phyloP scores from a whole-genome alignment of 352 stramenopile species.

The Phytopythium aichiense region DNA sequence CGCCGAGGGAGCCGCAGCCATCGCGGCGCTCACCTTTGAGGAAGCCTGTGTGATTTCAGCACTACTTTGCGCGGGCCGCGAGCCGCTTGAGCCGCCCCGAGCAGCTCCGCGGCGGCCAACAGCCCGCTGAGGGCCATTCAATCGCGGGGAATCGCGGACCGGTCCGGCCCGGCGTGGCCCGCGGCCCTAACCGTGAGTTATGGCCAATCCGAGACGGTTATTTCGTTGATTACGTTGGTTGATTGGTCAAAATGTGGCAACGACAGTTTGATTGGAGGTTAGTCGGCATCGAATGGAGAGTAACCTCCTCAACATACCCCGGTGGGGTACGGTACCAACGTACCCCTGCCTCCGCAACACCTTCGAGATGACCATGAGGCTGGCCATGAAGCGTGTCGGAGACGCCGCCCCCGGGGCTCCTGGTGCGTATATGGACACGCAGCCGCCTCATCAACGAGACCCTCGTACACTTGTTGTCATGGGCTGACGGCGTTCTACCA shows the following conservation, averaged over 20 bases:
- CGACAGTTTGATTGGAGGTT: conserved; percentile 3
- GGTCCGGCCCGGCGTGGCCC: conserved; percentile 13
- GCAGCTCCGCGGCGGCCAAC: conserved; percentile 2
- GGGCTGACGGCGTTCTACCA: no score
- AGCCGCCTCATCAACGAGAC: not conserved
- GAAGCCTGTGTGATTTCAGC: conserved; percentile 88
- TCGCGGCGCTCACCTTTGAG: conserved; percentile 61
- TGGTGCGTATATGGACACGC: not conserved
- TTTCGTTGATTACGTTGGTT: not conserved
- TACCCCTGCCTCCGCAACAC: no score
- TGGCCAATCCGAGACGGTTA: conserved; percentile 17
- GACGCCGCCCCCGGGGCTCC: conserved; percentile 9
- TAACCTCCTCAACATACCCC: no score
- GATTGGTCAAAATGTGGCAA: conserved; percentile 4
- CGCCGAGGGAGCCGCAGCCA: not conserved
- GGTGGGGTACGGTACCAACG: no score
- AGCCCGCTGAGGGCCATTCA: conserved; percentile 50
- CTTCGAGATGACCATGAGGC: conserved; percentile 23
- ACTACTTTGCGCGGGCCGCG: conserved; percentile 38
- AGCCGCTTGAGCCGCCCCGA: conserved; percentile 2
- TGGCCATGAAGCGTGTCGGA: conserved; percentile 29
- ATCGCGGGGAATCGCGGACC: conserved; percentile 34
- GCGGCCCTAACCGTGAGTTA: conserved; percentile 14
- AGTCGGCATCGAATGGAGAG: not conserved
- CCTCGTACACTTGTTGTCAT: no score